These are phyloP conservation scores for Pseudocercospora eumusae DNA, from an alignment of 2,329 filamentous ascomycete genomes.

Conservation along the genomic window DNA sequence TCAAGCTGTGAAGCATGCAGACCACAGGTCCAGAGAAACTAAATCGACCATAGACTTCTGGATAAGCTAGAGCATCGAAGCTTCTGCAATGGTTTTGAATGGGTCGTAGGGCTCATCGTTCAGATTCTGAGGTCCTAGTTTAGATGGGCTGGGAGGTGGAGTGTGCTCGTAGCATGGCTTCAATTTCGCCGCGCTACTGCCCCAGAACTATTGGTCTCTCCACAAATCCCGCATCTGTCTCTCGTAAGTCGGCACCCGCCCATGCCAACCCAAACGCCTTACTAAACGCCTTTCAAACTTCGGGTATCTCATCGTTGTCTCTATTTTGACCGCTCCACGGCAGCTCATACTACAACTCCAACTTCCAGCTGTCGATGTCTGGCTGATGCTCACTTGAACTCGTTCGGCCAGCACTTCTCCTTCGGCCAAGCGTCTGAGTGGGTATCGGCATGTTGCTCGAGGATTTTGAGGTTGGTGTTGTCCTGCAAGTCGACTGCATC, in stretches of 20 bases:
- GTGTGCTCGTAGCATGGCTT: background rate
- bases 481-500: conserved; percentile 32
- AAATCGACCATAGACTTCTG: no score
- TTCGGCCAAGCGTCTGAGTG: conserved; percentile 58
- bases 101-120: background rate
- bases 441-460: conserved; percentile 56
- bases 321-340: background rate
- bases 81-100: background rate
- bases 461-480: conserved; percentile 54
- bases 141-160: background rate
- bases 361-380: background rate
- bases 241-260: background rate
- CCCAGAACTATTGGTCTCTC: conserved; percentile 12
- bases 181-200: conserved; percentile 4
- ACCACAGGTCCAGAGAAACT: no score
- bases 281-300: background rate
- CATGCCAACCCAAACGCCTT: background rate
- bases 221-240: background rate
- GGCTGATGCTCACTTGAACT: conserved; percentile 22
- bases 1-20: no score
- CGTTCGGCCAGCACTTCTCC: conserved; percentile 60
- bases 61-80: no score
- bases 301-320: background rate
- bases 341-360: background rate
- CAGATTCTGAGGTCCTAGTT: background rate